These are phyloP conservation scores for Hypomontagnella monticulosa DNA, from an alignment of 495 filamentous ascomycete genomes.

Conservation along the genomic window DNA sequence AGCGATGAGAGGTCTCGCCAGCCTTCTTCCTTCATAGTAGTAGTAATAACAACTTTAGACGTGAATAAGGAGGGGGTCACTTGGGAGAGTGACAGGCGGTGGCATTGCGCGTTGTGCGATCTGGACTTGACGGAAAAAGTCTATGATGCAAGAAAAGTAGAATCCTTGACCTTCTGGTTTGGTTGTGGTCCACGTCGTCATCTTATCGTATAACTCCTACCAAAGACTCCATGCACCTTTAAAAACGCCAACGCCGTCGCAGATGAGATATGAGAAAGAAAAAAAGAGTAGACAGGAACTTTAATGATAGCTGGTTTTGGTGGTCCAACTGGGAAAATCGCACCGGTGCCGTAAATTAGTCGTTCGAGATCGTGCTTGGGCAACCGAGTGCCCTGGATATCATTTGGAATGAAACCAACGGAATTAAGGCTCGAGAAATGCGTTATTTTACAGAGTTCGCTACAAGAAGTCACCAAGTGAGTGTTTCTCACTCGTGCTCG, in stretches of 20 bases:
- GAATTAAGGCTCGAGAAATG: constrained; percentile 10
- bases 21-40: constrained; percentile 9
- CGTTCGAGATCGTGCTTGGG: constrained; percentile 43
- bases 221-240: constrained; percentile 36
- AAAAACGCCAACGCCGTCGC: constrained; percentile 46
- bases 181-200: constrained; percentile 37
- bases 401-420: constrained; percentile 31
- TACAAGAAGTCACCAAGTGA: background rate
- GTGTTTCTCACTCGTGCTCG: constrained; percentile 39
- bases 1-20: constrained; percentile 39
- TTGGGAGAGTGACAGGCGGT: constrained; percentile 21
- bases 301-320: constrained; percentile 18
- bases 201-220: constrained; percentile 35
- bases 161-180: constrained; percentile 29
- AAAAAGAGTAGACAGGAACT: constrained; percentile 23
- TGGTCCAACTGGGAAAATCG: constrained; percentile 26
- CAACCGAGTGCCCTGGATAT: constrained; percentile 35
- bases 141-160: constrained; percentile 35
- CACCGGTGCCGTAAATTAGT: constrained; percentile 44
- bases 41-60: constrained; percentile 22
- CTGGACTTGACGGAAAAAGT: constrained; percentile 37
- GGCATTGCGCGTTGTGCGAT: constrained; percentile 25
- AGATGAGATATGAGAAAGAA: constrained; percentile 26
- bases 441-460: constrained; percentile 24
- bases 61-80: constrained; percentile 18